Percentiles rank a stretch among this genome's conserved stretches.
phyloP scores from a whole-genome alignment of 768 basidiomycete genomes.

The Suillus fuscotomentosus region DNA sequence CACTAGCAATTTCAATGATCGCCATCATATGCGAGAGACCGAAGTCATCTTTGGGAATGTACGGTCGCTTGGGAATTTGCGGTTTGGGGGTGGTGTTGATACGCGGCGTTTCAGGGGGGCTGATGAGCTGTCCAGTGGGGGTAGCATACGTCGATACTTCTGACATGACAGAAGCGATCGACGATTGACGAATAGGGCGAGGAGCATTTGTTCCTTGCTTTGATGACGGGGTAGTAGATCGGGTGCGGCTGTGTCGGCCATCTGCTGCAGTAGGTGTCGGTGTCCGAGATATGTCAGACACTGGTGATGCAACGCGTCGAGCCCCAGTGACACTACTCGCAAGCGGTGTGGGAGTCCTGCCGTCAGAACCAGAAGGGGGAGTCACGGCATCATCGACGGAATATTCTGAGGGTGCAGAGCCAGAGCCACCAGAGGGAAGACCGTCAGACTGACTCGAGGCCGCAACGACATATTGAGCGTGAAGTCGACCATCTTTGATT shows the following conservation, averaged over 20 bases:
- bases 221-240: conserved; percentile 20
- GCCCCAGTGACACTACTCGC: conserved; percentile 10
- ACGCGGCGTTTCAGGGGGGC: conserved; percentile 21
- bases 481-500: conserved; percentile 63
- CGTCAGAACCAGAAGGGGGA: conserved; percentile 13
- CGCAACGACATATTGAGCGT: conserved; percentile 23
- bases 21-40: conserved; percentile 86
- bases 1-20: conserved; percentile 70
- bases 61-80: conserved; percentile 40
- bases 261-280: conserved; percentile 24
- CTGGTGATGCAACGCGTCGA: conserved; percentile 23
- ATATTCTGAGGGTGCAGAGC: conserved; percentile 45
- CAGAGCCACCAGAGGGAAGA: conserved; percentile 23
- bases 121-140: conserved; percentile 30
- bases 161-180: conserved; percentile 74
- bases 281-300: conserved; percentile 24
- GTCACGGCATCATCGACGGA: conserved; percentile 44
- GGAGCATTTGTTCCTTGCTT: conserved; percentile 30
- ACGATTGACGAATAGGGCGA: conserved; percentile 53
- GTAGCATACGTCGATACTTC: conserved; percentile 51
- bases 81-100: conserved; percentile 28
- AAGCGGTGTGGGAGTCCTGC: conserved; percentile 31
- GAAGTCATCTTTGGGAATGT: conserved; percentile 78
- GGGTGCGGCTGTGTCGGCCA: conserved; percentile 15
- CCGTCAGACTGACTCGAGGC: conserved; percentile 18